A percentile compares a stretch with the other conserved stretches of the same genome.
phyloP scores from a whole-genome alignment of 225 moss, liverwort and hornwort species.

The Straminergon stramineum region DNA sequence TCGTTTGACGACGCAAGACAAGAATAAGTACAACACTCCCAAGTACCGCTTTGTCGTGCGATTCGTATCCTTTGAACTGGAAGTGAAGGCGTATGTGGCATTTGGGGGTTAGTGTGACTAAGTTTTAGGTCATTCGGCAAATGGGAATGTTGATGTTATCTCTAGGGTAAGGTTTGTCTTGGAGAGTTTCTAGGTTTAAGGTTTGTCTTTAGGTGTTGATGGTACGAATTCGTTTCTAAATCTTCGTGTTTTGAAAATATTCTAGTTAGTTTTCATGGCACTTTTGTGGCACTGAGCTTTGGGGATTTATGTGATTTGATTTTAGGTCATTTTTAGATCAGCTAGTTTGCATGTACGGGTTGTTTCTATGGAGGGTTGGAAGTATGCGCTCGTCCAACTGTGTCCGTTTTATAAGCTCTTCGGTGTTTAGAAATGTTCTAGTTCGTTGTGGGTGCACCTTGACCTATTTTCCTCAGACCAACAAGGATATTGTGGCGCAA shows the following conservation, averaged over 20 bases:
- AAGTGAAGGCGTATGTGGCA: not conserved
- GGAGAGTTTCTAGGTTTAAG: not conserved
- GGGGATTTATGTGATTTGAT: not conserved
- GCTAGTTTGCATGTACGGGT: not conserved
- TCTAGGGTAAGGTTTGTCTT: not conserved
- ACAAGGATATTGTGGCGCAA: slow-evolving; percentile 94
- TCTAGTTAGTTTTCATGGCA: not conserved
- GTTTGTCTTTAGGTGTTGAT: not conserved
- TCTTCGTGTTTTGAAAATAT: not conserved
- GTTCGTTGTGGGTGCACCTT: not conserved
- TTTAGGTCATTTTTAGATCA: not conserved
- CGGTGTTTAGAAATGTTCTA: not conserved
- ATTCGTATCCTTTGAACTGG: slow-evolving; percentile 36
- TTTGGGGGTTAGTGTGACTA: not conserved
- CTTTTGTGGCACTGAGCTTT: not conserved
- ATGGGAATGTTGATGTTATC: not conserved
- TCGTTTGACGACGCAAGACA: slow-evolving; percentile 88
- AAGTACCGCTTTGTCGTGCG: slow-evolving; percentile 90
- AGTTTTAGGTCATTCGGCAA: not conserved
- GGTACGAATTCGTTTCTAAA: too few relatives aligned
- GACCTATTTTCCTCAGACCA: slow-evolving; percentile 31
- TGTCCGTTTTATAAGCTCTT: not conserved
- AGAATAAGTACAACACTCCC: slow-evolving; percentile 96
- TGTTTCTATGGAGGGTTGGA: not conserved
- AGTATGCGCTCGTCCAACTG: not conserved